Conservation (phyloP, 768 basidiomycete species). For the Tulasnella sp. region DNA sequence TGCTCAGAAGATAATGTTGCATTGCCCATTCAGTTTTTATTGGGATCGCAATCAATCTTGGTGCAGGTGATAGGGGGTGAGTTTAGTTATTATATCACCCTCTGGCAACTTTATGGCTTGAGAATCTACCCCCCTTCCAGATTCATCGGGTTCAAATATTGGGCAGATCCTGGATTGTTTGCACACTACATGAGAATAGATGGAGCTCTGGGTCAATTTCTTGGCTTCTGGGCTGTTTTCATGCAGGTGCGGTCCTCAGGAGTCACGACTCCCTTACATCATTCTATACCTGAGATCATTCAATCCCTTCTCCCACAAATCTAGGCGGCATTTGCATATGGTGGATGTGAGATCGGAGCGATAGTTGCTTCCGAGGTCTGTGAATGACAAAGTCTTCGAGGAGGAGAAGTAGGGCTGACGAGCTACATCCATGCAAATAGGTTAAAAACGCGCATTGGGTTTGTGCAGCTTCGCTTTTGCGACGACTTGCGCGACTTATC, state of each 20-base stretch:
- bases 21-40: background rate
- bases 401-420: no score
- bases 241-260: conserved; percentile 4
- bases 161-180: conserved; percentile 32
- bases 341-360: conserved; percentile 5
- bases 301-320: background rate
- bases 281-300: no score
- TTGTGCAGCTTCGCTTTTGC: no score
- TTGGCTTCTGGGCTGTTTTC: background rate
- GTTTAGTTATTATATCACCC: background rate
- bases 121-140: background rate
- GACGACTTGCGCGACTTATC: no score
- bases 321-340: background rate
- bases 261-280: no score
- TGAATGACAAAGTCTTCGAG: no score
- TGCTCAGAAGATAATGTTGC: background rate
- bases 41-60: background rate
- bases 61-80: background rate
- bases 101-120: background rate
- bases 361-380: conserved; percentile 11
- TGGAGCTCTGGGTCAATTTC: background rate
- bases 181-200: background rate
- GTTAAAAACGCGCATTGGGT: no score
- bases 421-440: no score
- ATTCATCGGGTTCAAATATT: background rate